A percentile compares a stretch with the other conserved stretches of the same genome.
Conservation (phyloP, 192 early-diverging fungal genomes). For the Entomortierella beljakovae region DNA sequence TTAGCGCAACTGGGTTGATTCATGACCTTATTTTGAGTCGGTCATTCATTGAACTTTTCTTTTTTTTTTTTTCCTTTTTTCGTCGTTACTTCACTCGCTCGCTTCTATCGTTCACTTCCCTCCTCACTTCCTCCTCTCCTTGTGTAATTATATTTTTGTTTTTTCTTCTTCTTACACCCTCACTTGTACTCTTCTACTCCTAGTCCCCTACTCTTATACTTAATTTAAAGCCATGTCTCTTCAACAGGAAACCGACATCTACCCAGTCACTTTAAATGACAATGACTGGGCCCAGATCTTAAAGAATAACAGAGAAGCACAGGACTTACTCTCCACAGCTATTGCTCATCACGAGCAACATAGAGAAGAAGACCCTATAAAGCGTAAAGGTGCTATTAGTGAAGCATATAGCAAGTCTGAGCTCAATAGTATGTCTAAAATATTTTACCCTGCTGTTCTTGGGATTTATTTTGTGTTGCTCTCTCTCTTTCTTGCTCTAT, state of each 20-base stretch:
- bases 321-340: constrained; percentile 57
- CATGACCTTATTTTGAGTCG: neutral
- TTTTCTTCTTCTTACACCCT: neutral
- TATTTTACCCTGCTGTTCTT: too few species aligned
- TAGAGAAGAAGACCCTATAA: constrained; percentile 54
- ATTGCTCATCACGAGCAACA: constrained; percentile 59
- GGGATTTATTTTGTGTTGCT: too few species aligned
- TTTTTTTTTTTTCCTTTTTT: neutral
- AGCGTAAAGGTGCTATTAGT: constrained; percentile 56
- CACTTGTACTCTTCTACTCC: neutral
- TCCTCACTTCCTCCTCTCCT: neutral
- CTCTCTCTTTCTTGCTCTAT: neutral
- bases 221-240: constrained; percentile 26
- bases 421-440: neutral
- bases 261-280: constrained; percentile 23
- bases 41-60: neutral
- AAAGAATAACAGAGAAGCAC: constrained; percentile 55
- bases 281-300: constrained; percentile 52
- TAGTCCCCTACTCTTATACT: neutral
- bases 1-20: too few species aligned
- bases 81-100: neutral
- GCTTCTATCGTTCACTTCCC: neutral
- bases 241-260: constrained; percentile 28
- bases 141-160: neutral
- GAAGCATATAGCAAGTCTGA: constrained; percentile 6